A percentile compares a stretch with the other conserved stretches of the same genome.
phyloP scores from a whole-genome alignment of 116 monocot genomes.

The Cymodocea nodosa region DNA sequence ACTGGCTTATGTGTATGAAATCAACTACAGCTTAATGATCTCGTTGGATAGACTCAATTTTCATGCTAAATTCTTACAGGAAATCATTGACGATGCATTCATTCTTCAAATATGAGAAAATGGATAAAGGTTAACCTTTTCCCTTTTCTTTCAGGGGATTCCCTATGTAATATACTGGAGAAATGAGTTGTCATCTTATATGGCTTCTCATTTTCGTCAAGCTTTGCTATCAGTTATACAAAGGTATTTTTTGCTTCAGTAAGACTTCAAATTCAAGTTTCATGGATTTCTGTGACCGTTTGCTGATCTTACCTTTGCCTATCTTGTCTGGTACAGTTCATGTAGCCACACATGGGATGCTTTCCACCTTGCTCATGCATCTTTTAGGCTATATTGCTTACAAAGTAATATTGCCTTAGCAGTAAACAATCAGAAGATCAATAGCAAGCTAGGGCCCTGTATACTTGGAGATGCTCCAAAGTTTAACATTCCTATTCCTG shows the following conservation, averaged over 20 bases:
- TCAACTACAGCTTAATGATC: neutral
- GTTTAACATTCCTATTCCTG: constrained; percentile 39
- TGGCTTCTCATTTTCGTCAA: constrained; percentile 68
- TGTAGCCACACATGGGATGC: constrained; percentile 77
- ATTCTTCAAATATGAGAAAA: neutral
- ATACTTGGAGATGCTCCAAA: constrained; percentile 68
- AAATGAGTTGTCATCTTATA: constrained; percentile 47
- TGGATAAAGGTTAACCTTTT: constrained; percentile 5
- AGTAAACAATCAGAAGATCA: constrained; percentile 23
- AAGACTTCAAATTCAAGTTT: neutral
- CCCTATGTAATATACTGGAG: constrained; percentile 89
- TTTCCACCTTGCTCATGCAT: constrained; percentile 84
- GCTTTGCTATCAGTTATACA: constrained; percentile 69
- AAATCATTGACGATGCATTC: neutral
- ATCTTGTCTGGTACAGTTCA: constrained; percentile 38
- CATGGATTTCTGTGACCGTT: neutral
- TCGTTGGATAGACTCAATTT: neutral
- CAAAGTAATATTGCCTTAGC: constrained; percentile 32
- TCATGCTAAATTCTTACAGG: neutral
- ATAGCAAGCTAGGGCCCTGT: constrained; percentile 39
- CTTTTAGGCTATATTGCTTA: constrained; percentile 52
- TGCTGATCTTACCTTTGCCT: constrained; percentile 7
- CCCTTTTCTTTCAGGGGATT: constrained; percentile 36
- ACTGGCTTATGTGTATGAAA: too few species aligned
- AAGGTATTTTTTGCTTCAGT: constrained; percentile 29